phyloP scores from a whole-genome alignment of 768 basidiomycete genomes.

The Tulasnella sp. region DNA sequence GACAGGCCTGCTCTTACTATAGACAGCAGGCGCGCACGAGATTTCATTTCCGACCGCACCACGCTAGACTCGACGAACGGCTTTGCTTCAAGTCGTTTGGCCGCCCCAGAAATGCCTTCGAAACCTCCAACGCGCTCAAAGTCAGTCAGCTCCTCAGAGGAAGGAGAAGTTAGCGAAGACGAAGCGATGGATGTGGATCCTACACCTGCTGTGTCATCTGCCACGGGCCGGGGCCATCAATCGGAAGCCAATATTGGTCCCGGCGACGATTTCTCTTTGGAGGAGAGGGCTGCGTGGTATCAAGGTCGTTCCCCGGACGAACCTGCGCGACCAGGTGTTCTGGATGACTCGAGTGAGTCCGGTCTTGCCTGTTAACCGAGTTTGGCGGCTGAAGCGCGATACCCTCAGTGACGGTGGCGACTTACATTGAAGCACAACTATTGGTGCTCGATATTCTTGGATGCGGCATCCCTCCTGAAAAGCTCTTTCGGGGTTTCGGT shows the following conservation, averaged over 20 bases:
- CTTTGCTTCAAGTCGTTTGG: neutral
- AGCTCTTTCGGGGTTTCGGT: neutral
- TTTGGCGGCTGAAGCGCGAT: neutral
- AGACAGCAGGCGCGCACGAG: neutral
- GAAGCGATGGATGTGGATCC: neutral
- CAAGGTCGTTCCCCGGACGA: slow-evolving; percentile 5
- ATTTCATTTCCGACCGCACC: neutral
- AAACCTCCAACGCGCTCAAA: neutral
- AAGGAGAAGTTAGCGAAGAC: slow-evolving; percentile 26
- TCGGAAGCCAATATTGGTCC: neutral
- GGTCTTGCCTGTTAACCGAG: neutral
- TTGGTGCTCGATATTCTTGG: neutral
- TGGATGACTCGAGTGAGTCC: slow-evolving; percentile 19
- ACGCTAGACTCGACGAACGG: neutral
- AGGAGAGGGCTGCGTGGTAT: slow-evolving; percentile 13
- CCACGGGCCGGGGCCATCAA: neutral
- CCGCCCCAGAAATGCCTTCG: neutral
- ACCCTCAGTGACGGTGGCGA: slow-evolving; percentile 1
- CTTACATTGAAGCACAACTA: slow-evolving; percentile 15
- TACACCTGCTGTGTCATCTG: neutral
- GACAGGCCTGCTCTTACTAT: neutral
- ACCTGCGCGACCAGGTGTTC: slow-evolving; percentile 24
- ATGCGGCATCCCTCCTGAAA: neutral
- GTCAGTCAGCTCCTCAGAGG: slow-evolving; percentile 4
- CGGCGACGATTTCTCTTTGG: neutral